These are phyloP conservation scores for Salvia splendens DNA, from an alignment of 257 asterid genomes.

Conservation along the genomic window DNA sequence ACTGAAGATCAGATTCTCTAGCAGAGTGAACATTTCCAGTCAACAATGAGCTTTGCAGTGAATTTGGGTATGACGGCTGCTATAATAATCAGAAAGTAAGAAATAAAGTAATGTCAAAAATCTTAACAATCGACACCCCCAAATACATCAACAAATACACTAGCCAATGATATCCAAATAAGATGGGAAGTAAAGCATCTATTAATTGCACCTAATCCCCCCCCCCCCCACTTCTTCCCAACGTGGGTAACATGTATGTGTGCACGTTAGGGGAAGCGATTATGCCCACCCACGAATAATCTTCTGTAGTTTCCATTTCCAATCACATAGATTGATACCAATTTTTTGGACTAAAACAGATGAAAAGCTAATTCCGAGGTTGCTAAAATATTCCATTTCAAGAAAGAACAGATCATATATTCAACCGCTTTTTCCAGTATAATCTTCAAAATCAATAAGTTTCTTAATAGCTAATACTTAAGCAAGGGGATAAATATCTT, in stretches of 20 bases:
- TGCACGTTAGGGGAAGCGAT: not conserved
- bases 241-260: not conserved
- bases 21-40: slow-evolving; percentile 58
- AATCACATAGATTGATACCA: not conserved
- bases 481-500: slow-evolving; percentile 28
- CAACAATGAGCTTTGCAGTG: slow-evolving; percentile 58
- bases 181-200: no score
- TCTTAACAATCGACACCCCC: not conserved
- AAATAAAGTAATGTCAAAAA: not conserved
- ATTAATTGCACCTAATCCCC: no score
- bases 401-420: slow-evolving; percentile 32
- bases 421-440: slow-evolving; percentile 10
- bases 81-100: slow-evolving; percentile 19
- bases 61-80: slow-evolving; percentile 58
- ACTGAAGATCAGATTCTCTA: slow-evolving; percentile 70
- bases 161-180: not conserved
- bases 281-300: not conserved
- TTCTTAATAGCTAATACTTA: not conserved
- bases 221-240: no score
- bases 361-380: not conserved
- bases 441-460: slow-evolving; percentile 8
- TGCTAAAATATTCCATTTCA: slow-evolving; percentile 19
- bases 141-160: not conserved
- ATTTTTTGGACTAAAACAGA: not conserved
- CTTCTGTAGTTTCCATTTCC: not conserved